Conservation (phyloP, 768 basidiomycete genomes). For the Tylopilus rubrobrunneus region DNA sequence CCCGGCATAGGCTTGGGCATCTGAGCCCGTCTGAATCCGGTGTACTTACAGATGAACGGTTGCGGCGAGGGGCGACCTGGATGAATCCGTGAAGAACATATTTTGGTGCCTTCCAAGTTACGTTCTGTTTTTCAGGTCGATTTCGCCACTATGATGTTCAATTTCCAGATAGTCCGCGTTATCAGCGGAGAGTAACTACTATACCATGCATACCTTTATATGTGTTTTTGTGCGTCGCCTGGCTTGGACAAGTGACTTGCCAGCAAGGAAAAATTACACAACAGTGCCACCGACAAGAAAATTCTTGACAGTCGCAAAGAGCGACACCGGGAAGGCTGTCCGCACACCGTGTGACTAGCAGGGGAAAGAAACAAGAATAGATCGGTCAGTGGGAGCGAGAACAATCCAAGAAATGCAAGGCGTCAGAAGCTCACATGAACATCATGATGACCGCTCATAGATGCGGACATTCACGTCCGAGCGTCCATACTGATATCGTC, state of each 20-base stretch:
- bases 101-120: neutral
- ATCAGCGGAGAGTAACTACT: neutral
- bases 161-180: neutral
- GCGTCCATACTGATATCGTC: neutral
- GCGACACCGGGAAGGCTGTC: constrained; percentile 19
- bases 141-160: neutral
- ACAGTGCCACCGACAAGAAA: neutral
- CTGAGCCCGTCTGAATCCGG: neutral
- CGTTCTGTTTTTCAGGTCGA: neutral
- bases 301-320: neutral
- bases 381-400: neutral
- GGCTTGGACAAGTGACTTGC: neutral
- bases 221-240: neutral
- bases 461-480: neutral
- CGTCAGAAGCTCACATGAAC: neutral
- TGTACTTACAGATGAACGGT: neutral
- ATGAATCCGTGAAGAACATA: neutral
- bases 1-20: neutral
- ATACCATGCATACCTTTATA: neutral
- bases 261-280: neutral
- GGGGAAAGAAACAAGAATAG: neutral
- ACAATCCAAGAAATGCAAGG: neutral
- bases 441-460: neutral
- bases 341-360: neutral
- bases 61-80: neutral